A percentile compares a stretch with the other conserved stretches of the same genome.
Conservation (phyloP, 2,329 filamentous ascomycete species). For the Colletotrichum spaethianum region DNA sequence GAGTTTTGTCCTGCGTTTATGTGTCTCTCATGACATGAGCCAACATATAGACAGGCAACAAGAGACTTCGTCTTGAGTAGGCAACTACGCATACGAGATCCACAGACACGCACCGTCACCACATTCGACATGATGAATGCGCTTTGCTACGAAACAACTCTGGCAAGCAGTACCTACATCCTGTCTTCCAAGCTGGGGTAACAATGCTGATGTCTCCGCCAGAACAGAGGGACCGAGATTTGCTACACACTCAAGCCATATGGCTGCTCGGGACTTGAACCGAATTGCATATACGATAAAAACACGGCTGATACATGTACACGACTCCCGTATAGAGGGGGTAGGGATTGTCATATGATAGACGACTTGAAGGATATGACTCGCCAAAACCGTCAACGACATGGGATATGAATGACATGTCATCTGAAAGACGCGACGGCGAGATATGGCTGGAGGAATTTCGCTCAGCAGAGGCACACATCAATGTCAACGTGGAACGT, state of each 20-base stretch:
- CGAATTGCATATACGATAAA: no score
- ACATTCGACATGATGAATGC: no score
- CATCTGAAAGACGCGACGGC: neutral
- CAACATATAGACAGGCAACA: neutral
- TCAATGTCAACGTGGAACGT: neutral
- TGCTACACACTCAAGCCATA: neutral
- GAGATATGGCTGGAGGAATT: neutral
- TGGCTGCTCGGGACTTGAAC: neutral
- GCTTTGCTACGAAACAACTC: neutral
- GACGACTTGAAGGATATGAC: neutral
- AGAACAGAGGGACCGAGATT: neutral
- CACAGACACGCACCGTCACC: neutral
- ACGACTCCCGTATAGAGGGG: neutral
- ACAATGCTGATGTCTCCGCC: neutral
- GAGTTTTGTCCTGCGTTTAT: neutral
- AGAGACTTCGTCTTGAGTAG: constrained; percentile 8
- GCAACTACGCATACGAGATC: neutral
- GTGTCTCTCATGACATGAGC: no score
- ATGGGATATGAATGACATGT: neutral
- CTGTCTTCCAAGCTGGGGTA: no score
- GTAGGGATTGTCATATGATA: neutral
- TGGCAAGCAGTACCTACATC: neutral
- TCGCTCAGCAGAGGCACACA: neutral
- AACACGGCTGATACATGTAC: neutral
- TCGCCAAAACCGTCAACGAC: no score